Percentiles rank a stretch among this genome's conserved stretches.
Evolutionary conservation across 2,329 filamentous ascomycete species (phyloP).

Genomic region (Coniochaeta sp.): DNA sequence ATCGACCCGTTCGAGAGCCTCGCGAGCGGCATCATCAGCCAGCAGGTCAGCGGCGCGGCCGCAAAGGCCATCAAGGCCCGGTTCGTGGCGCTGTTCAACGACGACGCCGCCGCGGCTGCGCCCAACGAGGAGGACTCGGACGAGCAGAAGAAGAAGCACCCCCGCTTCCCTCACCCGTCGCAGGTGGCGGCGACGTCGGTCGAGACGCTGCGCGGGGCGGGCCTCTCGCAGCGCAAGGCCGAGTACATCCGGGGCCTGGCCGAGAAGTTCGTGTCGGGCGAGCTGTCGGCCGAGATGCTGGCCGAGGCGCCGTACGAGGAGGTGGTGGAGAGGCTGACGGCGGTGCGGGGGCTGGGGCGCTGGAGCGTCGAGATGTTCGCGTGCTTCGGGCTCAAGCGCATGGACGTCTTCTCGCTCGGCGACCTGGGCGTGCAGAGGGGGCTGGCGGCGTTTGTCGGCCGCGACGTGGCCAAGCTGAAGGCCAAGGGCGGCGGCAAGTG

Average conservation of each 20-base stretch:
- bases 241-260: slow-evolving; percentile 89
- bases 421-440: slow-evolving; percentile 92
- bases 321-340: slow-evolving; percentile 71
- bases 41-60: slow-evolving; percentile 91
- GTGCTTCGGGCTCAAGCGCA: slow-evolving; percentile 86
- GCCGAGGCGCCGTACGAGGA: slow-evolving; percentile 78
- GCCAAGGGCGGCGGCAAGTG: slow-evolving; percentile 73
- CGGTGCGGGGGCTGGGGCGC: slow-evolving; percentile 76
- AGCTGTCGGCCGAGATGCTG: slow-evolving; percentile 69
- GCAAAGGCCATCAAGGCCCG: slow-evolving; percentile 83
- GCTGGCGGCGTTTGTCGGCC: slow-evolving; percentile 81
- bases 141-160: not conserved
- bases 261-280: slow-evolving; percentile 68
- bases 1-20: slow-evolving; percentile 85
- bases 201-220: slow-evolving; percentile 68
- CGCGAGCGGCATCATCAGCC: slow-evolving; percentile 82
- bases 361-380: slow-evolving; percentile 99
- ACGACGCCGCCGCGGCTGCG: slow-evolving; percentile 11
- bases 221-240: slow-evolving; percentile 88
- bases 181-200: slow-evolving; percentile 61
- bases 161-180: slow-evolving; percentile 65
- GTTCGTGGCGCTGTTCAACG: slow-evolving; percentile 67
- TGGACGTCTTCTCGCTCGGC: slow-evolving; percentile 88
- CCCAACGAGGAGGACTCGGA: slow-evolving; percentile 10
- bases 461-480: slow-evolving; percentile 79